phyloP scores from a whole-genome alignment of 345 rosid species.

The Mercurialis annua region DNA sequence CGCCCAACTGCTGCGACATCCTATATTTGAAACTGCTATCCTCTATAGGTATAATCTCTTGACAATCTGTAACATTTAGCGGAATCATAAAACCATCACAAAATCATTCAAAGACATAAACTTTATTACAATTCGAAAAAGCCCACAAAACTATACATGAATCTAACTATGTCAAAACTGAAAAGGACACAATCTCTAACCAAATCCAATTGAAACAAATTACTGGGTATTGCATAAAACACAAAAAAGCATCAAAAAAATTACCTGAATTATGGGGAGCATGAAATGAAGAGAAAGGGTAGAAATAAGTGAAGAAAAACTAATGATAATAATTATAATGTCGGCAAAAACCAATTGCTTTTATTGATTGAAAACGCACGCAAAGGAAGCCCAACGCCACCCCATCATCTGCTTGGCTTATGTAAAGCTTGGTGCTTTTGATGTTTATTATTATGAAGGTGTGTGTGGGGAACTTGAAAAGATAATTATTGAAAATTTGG shows the following conservation, averaged over 20 bases:
- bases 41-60: no score
- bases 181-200: not conserved
- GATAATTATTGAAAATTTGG: no score
- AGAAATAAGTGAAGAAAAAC: not conserved
- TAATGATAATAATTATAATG: not conserved
- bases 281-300: not conserved
- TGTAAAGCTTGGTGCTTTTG: no score
- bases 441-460: no score
- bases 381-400: not conserved
- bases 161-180: not conserved
- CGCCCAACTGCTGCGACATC: conserved; percentile 5
- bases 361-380: conserved; percentile 6
- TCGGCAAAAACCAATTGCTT: not conserved
- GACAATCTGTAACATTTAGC: not conserved
- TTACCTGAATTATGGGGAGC: not conserved
- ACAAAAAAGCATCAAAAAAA: not conserved
- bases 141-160: no score
- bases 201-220: no score
- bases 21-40: no score
- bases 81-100: not conserved
- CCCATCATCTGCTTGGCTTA: no score
- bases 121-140: not conserved
- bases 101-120: not conserved
- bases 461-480: no score
- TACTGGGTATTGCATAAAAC: not conserved